Base-by-base conservation (phyloP, 805 yeast genomes). In the Blastobotrys parvus region DNA sequence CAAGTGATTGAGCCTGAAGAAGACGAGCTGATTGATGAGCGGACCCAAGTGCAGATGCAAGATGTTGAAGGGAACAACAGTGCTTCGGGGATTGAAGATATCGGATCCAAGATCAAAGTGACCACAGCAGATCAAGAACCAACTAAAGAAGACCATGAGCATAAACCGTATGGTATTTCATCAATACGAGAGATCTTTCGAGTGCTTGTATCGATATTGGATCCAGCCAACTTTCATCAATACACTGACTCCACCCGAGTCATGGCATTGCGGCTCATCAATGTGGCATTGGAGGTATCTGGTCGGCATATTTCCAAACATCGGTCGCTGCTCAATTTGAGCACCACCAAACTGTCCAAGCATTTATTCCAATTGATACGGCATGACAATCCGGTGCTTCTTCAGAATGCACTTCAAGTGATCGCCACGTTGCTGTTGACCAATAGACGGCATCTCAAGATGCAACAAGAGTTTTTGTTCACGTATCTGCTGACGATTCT, bases 171-270 rank as follows among this genome's bases (percentile, higher is more conserved):
- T 60, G 94, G 90, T 4, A 66, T 86, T 6, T 72, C 79, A 10
- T 81, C 92, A 37, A 76, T 86, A 51, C 77, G 81, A 51, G 94
- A 86, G 54, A 82, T 81, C 51, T 62, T 88, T 50, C 79, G 80
- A 10, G 79, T 86, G 30, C 69, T 90, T 33, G 74, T 87, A 11
- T 82, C 92, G 1, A 77, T 89, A 61, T 70, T 89, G 27, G 79
- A 92, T 8, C 94, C 95, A 0, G 77, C 80, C 29, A 83, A 86
- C 54, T 86, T 82, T 57, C 76, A 77, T 54, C 87, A 84, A 54
- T 92, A 87, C 55, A 84, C 90, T 48, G 96, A 90, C 59, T 73
- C 86, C 21, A 80, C 96, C 0, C 75, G 95, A 44, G 80, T 85
- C 11, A 78, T 90, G 64, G 92, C 95, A 0, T 64, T 92, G 30